Evolutionary conservation across 2,329 filamentous ascomycete species (phyloP).

Genomic region (Tetracladium maxilliforme): DNA sequence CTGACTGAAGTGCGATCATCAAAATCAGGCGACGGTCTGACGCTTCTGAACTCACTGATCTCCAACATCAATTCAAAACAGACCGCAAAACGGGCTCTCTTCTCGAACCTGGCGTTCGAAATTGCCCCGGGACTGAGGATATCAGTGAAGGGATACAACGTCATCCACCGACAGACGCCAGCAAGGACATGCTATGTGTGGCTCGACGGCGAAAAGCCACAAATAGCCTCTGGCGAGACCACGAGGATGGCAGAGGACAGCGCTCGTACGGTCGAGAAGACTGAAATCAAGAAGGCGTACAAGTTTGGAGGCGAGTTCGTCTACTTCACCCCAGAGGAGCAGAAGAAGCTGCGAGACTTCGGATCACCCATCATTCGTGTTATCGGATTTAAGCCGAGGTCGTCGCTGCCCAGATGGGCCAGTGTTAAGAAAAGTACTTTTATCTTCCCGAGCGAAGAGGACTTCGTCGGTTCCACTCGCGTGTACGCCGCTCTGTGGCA

Average conservation of each 20-base stretch:
- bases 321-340: constrained; percentile 72
- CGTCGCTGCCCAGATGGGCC: constrained; percentile 66
- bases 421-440: constrained; percentile 78
- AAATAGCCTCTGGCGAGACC: constrained; percentile 64
- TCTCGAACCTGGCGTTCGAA: constrained; percentile 77
- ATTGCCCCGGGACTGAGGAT: constrained; percentile 74
- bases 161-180: constrained; percentile 72
- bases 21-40: constrained; percentile 60
- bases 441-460: constrained; percentile 85
- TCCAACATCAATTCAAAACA: constrained; percentile 87
- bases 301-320: constrained; percentile 90
- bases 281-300: constrained; percentile 80
- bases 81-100: constrained; percentile 70
- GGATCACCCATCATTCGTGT: constrained; percentile 74
- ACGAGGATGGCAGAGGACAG: constrained; percentile 67
- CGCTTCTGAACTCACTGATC: constrained; percentile 63
- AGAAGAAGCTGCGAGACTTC: constrained; percentile 63
- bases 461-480: constrained; percentile 78
- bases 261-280: constrained; percentile 60
- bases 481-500: constrained; percentile 86
- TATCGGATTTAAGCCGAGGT: constrained; percentile 82
- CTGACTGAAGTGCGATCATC: constrained; percentile 43
- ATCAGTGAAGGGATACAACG: constrained; percentile 83
- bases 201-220: constrained; percentile 69
- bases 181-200: constrained; percentile 78